Evolutionary conservation across 1,139 yeast genomes (phyloP), one percentile per base, ranked within the genome.

Genomic region (Ogataea hybrid): DNA sequence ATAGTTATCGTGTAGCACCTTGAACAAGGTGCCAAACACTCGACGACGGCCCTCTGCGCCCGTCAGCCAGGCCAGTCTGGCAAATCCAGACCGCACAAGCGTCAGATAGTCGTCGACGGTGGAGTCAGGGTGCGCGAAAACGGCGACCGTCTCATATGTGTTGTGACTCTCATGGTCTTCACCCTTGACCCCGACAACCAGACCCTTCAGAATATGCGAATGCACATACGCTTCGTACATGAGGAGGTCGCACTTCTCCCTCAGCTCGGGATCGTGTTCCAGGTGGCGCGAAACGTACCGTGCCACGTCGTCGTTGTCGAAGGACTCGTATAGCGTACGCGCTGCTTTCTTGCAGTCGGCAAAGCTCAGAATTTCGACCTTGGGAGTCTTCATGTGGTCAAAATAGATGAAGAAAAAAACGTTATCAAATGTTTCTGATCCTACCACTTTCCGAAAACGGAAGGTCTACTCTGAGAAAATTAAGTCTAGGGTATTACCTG

Each of bases 101-200:
- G 77, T 76, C 37, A 68, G 56, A 53, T 73, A 74, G 36, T 73
- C 69, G 43, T 73, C 76, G 43, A 65, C 52, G 40, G 67, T 65
- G 41, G 83, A 52, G 3, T 58, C 72, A 4, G 86, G 86, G 12
- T 70, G 68, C 33, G 81, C 68, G 85, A 86, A 81, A 28, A 79
- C 61, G 8, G 82, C 77, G 21, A 81, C 82, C 4, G 84, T 79
- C 59, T 81, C 85, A 58, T 75, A 81, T 10, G 67, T 68, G 10
- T 70, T 71, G 25, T 40, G 47, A 6, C 43, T 25, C 35, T 61
- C 63, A 39, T 53, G 56, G 32, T 51, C 48, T 1, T 59, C 65
- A 18, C 67, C 65, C 29, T 56, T 61, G 10, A 62, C 66, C 5
- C 77, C 84, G 27, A 79, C 58, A 17, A 74, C 80, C 15, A 77